phyloP scores from a whole-genome alignment of 1,284 basidiomycete genomes.

The Pseudozyma hubeiensis region DNA sequence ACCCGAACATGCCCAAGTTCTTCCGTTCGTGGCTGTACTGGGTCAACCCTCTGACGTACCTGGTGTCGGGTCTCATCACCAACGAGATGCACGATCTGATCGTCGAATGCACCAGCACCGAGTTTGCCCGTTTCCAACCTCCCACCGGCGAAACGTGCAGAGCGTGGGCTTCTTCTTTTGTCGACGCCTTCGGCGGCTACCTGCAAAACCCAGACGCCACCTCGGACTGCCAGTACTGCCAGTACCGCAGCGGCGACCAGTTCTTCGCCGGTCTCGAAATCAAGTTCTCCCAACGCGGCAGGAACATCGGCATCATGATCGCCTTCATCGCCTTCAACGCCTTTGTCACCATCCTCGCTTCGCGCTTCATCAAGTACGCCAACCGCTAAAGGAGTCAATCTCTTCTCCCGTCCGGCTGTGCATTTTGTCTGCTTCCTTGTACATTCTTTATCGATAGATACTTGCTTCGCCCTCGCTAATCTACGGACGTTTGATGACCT shows the following conservation, averaged over 20 bases:
- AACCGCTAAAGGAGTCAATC: no score
- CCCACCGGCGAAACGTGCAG: conserved; percentile 80
- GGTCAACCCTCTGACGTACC: conserved; percentile 31
- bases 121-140: conserved; percentile 76
- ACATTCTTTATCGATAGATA: no score
- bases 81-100: conserved; percentile 81
- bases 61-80: conserved; percentile 73
- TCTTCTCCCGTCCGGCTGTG: no score
- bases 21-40: conserved; percentile 26
- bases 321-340: conserved; percentile 45
- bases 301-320: conserved; percentile 43
- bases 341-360: conserved; percentile 24
- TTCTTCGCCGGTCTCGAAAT: conserved; percentile 79
- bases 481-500: no score
- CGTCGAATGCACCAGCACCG: conserved; percentile 77
- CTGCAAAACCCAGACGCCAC: conserved; percentile 78
- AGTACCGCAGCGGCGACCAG: conserved; percentile 77
- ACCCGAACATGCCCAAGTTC: conserved; percentile 30
- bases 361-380: conserved; percentile 48
- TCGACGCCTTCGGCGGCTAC: conserved; percentile 79
- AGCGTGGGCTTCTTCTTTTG: conserved; percentile 69
- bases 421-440: no score
- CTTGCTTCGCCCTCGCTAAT: no score
- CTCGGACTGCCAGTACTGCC: conserved; percentile 77
- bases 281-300: conserved; percentile 69